Percentiles rank a stretch among this genome's conserved stretches.
These are phyloP conservation scores for Fimicolochytrium jonesii DNA, from an alignment of 192 early-diverging fungal species.

Conservation along the genomic window DNA sequence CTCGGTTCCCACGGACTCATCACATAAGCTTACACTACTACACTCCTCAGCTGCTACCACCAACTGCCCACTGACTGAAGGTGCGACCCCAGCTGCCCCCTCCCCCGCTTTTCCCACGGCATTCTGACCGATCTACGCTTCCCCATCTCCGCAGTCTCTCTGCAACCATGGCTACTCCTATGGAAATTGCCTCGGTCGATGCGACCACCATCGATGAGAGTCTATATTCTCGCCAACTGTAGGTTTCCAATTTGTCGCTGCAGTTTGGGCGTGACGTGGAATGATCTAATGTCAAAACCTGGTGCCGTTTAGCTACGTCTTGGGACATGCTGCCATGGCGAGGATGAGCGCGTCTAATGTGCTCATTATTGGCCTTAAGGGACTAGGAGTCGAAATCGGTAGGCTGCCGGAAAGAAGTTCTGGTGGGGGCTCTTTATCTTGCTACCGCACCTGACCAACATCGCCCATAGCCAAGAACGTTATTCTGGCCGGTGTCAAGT, in stretches of 20 bases:
- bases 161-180: slow-evolving; percentile 21
- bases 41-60: too few relatives aligned
- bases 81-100: too few relatives aligned
- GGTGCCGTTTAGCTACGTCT: slow-evolving; percentile 13
- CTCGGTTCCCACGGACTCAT: too few relatives aligned
- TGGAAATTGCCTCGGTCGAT: slow-evolving; percentile 24
- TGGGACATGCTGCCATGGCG: slow-evolving; percentile 92
- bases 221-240: slow-evolving; percentile 98
- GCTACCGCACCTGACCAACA: too few relatives aligned
- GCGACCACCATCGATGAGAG: slow-evolving; percentile 80
- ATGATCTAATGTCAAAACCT: not conserved
- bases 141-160: too few relatives aligned
- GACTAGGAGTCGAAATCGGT: slow-evolving; percentile 98
- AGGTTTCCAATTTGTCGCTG: slow-evolving; percentile 34
- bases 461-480: slow-evolving; percentile 98
- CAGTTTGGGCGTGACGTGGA: not conserved
- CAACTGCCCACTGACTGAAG: too few relatives aligned
- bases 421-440: not conserved
- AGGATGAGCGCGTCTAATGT: slow-evolving; percentile 97
- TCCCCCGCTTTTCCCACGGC: too few relatives aligned
- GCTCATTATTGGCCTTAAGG: slow-evolving; percentile 91
- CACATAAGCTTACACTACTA: too few relatives aligned
- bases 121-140: too few relatives aligned
- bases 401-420: slow-evolving; percentile 9
- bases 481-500: slow-evolving; percentile 97